Percentiles rank a stretch among this genome's conserved stretches.
phyloP scores from a whole-genome alignment of 495 filamentous ascomycete species.

The Podospora appendiculata region DNA sequence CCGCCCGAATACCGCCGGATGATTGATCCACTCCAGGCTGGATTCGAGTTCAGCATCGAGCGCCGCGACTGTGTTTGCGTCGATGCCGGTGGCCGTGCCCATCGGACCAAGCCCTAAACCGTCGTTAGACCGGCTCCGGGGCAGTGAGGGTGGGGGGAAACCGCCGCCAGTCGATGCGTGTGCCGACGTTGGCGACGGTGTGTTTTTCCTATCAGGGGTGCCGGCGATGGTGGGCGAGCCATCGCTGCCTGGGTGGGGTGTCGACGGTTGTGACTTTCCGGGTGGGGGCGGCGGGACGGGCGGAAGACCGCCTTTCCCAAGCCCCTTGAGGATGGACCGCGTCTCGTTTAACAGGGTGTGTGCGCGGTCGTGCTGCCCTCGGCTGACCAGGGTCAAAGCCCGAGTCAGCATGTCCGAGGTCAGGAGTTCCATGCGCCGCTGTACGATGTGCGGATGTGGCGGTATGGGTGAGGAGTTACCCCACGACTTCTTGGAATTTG shows the following conservation, averaged over 20 bases:
- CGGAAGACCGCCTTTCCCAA: conserved; percentile 90
- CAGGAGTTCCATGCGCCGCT: conserved; percentile 94
- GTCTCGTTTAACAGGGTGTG: conserved; percentile 89
- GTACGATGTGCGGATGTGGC: conserved; percentile 90
- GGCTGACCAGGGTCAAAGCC: conserved; percentile 81
- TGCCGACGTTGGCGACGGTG: conserved; percentile 43
- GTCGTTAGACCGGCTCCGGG: conserved; percentile 35
- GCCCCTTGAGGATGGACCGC: conserved; percentile 86
- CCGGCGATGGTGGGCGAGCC: conserved; percentile 31
- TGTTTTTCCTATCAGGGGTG: conserved; percentile 41
- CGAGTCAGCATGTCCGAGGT: conserved; percentile 98
- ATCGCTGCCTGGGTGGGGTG: conserved; percentile 39
- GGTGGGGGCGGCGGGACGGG: conserved; percentile 52
- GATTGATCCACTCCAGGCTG: conserved; percentile 97
- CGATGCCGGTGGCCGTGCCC: conserved; percentile 64
- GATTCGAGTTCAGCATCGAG: conserved; percentile 87
- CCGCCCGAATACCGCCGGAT: conserved; percentile 91
- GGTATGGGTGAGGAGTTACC: conserved; percentile 79
- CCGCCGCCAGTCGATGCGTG: conserved; percentile 28
- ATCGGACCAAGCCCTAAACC: conserved; percentile 46
- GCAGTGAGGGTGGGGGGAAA: conserved; percentile 18
- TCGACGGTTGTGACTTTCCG: conserved; percentile 39
- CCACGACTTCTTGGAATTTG: conserved; percentile 52
- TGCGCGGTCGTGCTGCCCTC: conserved; percentile 88
- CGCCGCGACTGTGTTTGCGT: conserved; percentile 68